Evolutionary conservation across 2,329 filamentous ascomycete genomes (phyloP).

Genomic region (Diaporthe velutina): DNA sequence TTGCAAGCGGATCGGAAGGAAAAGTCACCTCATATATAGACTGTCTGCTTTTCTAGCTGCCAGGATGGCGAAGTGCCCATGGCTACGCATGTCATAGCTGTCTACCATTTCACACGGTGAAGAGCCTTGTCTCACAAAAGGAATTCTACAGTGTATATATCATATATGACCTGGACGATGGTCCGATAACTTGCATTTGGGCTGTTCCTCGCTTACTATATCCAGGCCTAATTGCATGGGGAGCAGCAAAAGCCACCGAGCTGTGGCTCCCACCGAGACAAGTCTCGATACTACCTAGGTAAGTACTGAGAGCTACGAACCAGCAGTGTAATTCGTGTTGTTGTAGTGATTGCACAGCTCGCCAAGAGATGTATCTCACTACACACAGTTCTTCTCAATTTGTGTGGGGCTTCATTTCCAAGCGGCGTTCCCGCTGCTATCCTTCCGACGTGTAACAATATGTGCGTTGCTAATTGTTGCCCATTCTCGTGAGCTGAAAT

Average conservation of each 20-base stretch:
- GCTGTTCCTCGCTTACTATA: background rate
- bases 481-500: background rate
- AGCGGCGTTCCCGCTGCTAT: background rate
- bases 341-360: background rate
- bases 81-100: background rate
- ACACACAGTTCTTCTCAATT: background rate
- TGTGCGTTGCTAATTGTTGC: background rate
- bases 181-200: background rate
- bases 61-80: background rate
- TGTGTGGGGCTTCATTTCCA: background rate
- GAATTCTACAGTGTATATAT: background rate
- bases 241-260: background rate
- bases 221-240: background rate
- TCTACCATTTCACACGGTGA: background rate
- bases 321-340: background rate
- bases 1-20: background rate
- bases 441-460: background rate
- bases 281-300: background rate
- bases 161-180: background rate
- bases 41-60: background rate
- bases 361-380: background rate
- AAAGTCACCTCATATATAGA: background rate
- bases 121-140: background rate
- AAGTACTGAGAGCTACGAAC: background rate
- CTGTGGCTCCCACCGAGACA: background rate